Evolutionary conservation across 257 asterid species (phyloP).

Genomic region (Echites panduratus): DNA sequence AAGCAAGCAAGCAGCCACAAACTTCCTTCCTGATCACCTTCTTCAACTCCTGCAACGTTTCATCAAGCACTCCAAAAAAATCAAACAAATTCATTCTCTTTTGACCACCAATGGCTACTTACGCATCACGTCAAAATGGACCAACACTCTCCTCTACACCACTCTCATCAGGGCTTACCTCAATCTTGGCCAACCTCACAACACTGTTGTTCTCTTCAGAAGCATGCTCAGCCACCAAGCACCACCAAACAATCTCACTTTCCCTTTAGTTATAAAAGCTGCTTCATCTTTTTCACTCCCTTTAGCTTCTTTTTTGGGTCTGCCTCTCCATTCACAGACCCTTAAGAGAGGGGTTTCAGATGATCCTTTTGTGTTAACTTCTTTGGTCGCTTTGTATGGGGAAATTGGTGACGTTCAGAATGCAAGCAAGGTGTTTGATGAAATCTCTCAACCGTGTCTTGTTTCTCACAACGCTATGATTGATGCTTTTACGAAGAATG

Average conservation of each 20-base stretch:
- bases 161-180: conserved; percentile 64
- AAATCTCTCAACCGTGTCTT: conserved; percentile 53
- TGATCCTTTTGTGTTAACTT: conserved; percentile 69
- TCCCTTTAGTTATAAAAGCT: conserved; percentile 72
- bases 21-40: conserved; percentile 22
- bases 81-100: conserved; percentile 57
- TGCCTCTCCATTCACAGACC: conserved; percentile 54
- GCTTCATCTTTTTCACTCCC: conserved; percentile 30
- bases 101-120: conserved; percentile 51
- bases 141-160: conserved; percentile 73
- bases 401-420: conserved; percentile 35
- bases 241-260: conserved; percentile 69
- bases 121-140: conserved; percentile 51
- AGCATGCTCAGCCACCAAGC: conserved; percentile 66
- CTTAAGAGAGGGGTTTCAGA: conserved; percentile 51
- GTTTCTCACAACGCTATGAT: conserved; percentile 69
- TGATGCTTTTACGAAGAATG: conserved; percentile 60
- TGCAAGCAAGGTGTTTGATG: conserved; percentile 59
- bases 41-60: conserved; percentile 57
- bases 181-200: conserved; percentile 36
- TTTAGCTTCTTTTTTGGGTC: conserved; percentile 26
- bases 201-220: conserved; percentile 45
- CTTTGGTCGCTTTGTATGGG: conserved; percentile 52
- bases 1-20: neutral
- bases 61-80: conserved; percentile 26